Base-by-base conservation (phyloP, 2,329 filamentous ascomycete species). In the Cryphonectria carpinicola region DNA sequence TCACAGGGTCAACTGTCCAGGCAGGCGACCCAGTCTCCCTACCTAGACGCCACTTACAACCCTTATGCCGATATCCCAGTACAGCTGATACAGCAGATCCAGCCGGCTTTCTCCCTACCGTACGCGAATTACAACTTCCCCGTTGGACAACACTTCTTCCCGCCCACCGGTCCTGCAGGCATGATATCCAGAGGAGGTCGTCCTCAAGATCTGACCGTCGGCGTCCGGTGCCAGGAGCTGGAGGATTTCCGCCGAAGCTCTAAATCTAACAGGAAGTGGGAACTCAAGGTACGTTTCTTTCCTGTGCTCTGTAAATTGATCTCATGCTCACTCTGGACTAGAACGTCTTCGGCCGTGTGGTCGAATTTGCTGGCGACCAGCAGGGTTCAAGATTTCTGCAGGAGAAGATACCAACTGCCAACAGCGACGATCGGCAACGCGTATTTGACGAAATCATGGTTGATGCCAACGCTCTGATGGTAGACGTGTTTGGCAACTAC, bases 401-500 rank as follows among this genome's bases (percentile, higher is more conserved):
- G 78, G 89, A 92, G 75, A 98, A 97, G 81, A 87, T 99, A 3
- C 93, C 96, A 80, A 92, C 90, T 1, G 96, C 96, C 69, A 98
- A 97, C 79, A 97, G 94, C 76, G 96, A 98, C 72, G 95, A 98
- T 78, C 98, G 98, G 81, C 93, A 97, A 43, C 90, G 91, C 69
- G 88, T 98, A 0, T 98, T 98, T 83, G 85, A 87, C 0, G 96
- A 98, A 80, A 94, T 99, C 62, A 88, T 93, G 75, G 88, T 90
- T 0, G 96, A 99, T 75, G 90, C 92, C 1, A 81, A 97, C 41
- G 94, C 95, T 77, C 84, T 99, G 64, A 98, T 97, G 94, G 95
- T 92, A 62, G 96, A 98, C 79, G 92, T 98, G 0, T 99, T 98
- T 78, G 96, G 96, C 68, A 99, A 99, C 80, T 99, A 98, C 78